Evolutionary conservation across 1,284 basidiomycete species (phyloP), one percentile per base, ranked within the genome.

Genomic region (Ganoderma lucidum): DNA sequence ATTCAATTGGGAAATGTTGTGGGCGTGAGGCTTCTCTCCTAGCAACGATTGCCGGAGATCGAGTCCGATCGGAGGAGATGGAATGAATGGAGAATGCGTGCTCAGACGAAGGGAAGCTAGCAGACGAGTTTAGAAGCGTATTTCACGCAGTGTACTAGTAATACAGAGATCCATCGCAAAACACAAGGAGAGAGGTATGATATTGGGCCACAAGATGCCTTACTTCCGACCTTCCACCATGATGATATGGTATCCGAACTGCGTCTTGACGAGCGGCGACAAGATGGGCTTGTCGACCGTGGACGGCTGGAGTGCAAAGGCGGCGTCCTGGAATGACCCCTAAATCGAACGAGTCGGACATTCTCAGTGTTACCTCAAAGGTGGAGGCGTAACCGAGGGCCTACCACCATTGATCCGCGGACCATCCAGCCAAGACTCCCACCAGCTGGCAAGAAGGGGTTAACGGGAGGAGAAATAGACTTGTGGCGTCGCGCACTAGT

Each of bases 221-320:
- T 78, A 94, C 68, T 91, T 87, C 62, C 93, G 86, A 23, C 92
- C 92, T 81, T 95, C 93, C 4, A 94, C 93, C 91, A 95, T 93
- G 78, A 95, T 94, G 75, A 95, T 90, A 77, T 95, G 93, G 78
- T 95, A 95, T n/a, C 93, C 94, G 77, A 90, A 90, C 70, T 86
- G 88, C 2, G 93, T 95, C 81, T 94, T 95, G 48, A 95, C 90
- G 59, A 95, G 85, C 10, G 88, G 81, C 5, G 93, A 92, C 19
- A 88, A 76, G 64, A 87, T 81, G 2, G 93, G 93, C 72, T 93
- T 93, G 79, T 94, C 93, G 69, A 93, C 88, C 8, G 90, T 88
- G 5, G 94, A 95, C 3, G 93, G 93, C 53, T 87, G 83, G 56
- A 95, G 83, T 23, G 88, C 88, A 80, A 95, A 95, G 6, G 93